These are phyloP conservation scores for Fraxinus angustifolia DNA, from an alignment of 305 asterid species.

Conservation along the genomic window DNA sequence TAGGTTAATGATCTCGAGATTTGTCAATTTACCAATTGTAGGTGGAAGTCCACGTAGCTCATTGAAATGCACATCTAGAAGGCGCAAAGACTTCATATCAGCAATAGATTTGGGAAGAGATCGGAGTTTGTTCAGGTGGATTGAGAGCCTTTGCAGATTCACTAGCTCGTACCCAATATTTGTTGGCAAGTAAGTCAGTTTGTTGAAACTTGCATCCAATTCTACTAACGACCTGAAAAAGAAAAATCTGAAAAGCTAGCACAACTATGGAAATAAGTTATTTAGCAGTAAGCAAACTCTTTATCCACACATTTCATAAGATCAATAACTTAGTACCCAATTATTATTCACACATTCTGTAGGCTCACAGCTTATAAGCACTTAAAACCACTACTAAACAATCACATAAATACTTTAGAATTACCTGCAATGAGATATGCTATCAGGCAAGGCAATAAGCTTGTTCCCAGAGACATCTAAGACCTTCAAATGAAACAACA, in stretches of 20 bases:
- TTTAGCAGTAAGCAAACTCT: neutral
- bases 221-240: conserved; percentile 67
- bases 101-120: conserved; percentile 82
- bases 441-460: conserved; percentile 77
- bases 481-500: conserved; percentile 58
- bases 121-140: conserved; percentile 75
- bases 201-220: conserved; percentile 77
- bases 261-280: conserved; percentile 4
- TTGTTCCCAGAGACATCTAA: conserved; percentile 73
- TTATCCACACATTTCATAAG: neutral
- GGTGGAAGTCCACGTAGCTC: conserved; percentile 74
- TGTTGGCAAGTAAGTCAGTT: conserved; percentile 82
- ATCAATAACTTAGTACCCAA: neutral
- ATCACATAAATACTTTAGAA: neutral
- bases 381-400: neutral
- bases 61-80: conserved; percentile 71
- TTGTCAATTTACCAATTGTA: conserved; percentile 63
- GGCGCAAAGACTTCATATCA: conserved; percentile 67
- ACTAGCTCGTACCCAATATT: conserved; percentile 73
- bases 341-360: neutral
- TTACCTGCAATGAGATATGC: conserved; percentile 92
- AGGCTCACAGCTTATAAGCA: neutral
- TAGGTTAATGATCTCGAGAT: conserved; percentile 71
- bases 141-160: conserved; percentile 54
- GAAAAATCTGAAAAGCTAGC: conserved; percentile 5